phyloP scores from a whole-genome alignment of 2,329 filamentous ascomycete species.

The Penicillium psychrosexuale region DNA sequence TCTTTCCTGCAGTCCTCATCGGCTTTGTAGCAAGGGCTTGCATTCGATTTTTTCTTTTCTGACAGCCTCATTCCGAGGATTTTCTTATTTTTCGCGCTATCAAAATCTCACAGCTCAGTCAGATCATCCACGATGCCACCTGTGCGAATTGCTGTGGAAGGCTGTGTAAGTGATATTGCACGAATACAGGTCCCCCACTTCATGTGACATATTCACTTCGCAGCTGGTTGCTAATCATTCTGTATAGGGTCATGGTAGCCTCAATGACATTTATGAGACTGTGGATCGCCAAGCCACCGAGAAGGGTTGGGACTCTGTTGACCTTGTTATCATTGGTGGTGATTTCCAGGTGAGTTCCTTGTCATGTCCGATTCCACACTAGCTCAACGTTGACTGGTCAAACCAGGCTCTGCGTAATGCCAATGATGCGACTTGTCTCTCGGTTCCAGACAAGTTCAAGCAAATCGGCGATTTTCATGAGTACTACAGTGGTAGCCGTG shows the following conservation, averaged over 20 bases:
- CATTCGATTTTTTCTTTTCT: neutral
- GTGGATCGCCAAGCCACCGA: constrained; percentile 65
- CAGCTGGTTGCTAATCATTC: constrained; percentile 12
- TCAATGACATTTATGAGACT: constrained; percentile 86
- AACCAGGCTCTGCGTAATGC: constrained; percentile 78
- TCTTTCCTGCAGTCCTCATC: neutral
- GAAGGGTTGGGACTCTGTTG: constrained; percentile 76
- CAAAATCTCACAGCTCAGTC: neutral
- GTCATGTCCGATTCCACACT: constrained; percentile 1
- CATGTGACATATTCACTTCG: neutral
- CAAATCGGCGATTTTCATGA: constrained; percentile 87
- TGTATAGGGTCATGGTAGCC: constrained; percentile 76
- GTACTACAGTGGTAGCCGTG: constrained; percentile 78
- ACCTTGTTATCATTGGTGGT: constrained; percentile 89
- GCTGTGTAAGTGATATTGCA: constrained; percentile 62
- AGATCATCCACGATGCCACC: neutral
- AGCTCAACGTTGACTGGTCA: neutral
- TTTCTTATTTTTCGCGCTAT: neutral
- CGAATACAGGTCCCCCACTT: neutral
- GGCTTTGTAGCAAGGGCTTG: neutral
- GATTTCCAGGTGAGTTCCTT: constrained; percentile 72
- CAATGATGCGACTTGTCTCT: constrained; percentile 81
- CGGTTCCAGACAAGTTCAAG: constrained; percentile 84
- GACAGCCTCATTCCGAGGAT: neutral
- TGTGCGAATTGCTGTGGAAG: constrained; percentile 77